Percentiles rank a stretch among this genome's conserved stretches.
Conservation (phyloP, 2,329 filamentous ascomycete species). For the Tolypocladium guangdongense region DNA sequence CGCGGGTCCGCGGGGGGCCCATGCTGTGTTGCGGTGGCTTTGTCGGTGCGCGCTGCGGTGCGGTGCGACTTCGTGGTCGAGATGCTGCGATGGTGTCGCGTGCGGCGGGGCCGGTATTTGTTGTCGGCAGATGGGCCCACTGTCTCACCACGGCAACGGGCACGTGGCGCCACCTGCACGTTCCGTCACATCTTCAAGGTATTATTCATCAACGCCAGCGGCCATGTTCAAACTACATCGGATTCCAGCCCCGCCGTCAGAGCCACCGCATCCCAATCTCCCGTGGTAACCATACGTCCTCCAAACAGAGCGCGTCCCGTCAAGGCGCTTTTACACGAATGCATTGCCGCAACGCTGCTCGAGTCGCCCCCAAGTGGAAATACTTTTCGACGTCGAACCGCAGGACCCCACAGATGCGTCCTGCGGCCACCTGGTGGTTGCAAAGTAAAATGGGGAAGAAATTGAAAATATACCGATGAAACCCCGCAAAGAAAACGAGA, state of each 20-base stretch:
- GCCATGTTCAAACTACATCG: neutral
- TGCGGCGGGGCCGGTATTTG: no score
- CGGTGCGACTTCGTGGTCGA: no score
- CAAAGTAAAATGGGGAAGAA: neutral
- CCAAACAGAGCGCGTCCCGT: neutral
- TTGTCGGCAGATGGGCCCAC: no score
- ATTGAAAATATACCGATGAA: neutral
- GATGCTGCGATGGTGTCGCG: no score
- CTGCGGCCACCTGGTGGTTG: neutral
- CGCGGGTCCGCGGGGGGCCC: slow-evolving; percentile 17
- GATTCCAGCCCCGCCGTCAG: no score
- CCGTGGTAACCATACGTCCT: neutral
- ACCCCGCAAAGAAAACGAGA: neutral
- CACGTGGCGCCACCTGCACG: no score
- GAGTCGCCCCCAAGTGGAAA: neutral
- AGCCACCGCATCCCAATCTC: neutral
- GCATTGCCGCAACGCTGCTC: neutral
- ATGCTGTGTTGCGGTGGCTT: no score
- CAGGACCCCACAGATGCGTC: neutral
- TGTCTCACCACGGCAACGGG: no score
- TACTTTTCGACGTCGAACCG: neutral
- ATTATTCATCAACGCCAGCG: no score
- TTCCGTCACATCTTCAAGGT: no score
- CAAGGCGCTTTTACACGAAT: neutral
- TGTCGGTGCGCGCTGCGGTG: no score